phyloP scores from a whole-genome alignment of 2,329 filamentous ascomycete species.

The Colletotrichum lupini region DNA sequence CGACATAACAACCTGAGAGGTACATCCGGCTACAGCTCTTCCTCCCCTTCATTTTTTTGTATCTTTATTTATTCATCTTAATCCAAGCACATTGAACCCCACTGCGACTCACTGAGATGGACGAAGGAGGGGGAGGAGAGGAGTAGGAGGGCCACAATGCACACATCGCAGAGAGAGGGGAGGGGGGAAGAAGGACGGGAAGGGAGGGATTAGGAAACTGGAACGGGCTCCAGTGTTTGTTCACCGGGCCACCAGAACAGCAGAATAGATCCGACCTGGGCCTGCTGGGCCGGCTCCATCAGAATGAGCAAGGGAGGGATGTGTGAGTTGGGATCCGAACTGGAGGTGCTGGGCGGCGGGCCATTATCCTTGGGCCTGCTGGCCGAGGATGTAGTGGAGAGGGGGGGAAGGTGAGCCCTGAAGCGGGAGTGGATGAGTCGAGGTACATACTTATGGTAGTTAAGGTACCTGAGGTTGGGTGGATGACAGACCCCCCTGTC shows the following conservation, averaged over 20 bases:
- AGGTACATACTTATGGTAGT: no score
- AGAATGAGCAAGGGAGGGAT: slow-evolving; percentile 33
- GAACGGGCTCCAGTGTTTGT: slow-evolving; percentile 24
- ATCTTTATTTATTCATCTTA: neutral
- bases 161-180: slow-evolving; percentile 6
- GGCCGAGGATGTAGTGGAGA: slow-evolving; percentile 17
- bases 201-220: slow-evolving; percentile 10
- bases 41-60: neutral
- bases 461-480: no score
- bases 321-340: neutral
- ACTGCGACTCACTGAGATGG: slow-evolving; percentile 13
- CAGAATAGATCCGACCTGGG: slow-evolving; percentile 11
- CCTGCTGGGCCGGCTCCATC: neutral
- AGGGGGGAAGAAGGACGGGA: neutral
- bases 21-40: slow-evolving; percentile 6
- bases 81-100: neutral
- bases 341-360: neutral
- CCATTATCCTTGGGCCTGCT: neutral
- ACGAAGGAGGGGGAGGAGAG: neutral
- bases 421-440: slow-evolving; percentile 18
- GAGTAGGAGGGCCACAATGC: slow-evolving; percentile 14
- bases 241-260: slow-evolving; percentile 28
- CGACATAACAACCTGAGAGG: slow-evolving; percentile 1
- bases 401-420: neutral
- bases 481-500: neutral